phyloP scores from a whole-genome alignment of 2,329 filamentous ascomycete species.

The Cladophialophora exuberans region DNA sequence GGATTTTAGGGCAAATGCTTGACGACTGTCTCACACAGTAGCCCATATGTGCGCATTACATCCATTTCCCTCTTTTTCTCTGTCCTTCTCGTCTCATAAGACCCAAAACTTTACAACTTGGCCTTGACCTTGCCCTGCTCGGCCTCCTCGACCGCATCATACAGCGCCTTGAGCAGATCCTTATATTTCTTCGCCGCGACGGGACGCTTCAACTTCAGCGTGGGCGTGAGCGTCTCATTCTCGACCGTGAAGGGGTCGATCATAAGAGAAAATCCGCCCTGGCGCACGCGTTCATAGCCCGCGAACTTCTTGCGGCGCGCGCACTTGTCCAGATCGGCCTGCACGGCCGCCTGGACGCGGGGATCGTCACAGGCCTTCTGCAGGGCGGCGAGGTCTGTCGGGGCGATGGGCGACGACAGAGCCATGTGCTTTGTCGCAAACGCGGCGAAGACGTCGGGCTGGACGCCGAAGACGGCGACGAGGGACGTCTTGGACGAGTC shows the following conservation, averaged over 20 bases:
- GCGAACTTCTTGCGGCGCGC: constrained; percentile 87
- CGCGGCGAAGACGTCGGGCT: constrained; percentile 78
- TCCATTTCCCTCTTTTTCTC: too few relatives aligned
- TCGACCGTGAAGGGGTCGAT: constrained; percentile 92
- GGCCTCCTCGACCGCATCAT: constrained; percentile 43
- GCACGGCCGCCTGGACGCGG: constrained; percentile 72
- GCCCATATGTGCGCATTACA: too few relatives aligned
- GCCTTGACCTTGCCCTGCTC: constrained; percentile 31
- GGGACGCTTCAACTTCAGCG: constrained; percentile 72
- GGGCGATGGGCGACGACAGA: constrained; percentile 66
- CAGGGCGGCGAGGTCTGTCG: constrained; percentile 69
- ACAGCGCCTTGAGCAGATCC: constrained; percentile 61
- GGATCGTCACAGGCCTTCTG: constrained; percentile 68
- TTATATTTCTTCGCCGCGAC: constrained; percentile 67
- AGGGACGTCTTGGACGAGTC: constrained; percentile 80
- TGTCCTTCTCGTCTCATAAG: too few relatives aligned
- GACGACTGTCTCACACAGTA: too few relatives aligned
- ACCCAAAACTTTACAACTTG: constrained; percentile 23
- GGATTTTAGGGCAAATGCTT: too few relatives aligned
- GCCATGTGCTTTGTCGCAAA: constrained; percentile 82
- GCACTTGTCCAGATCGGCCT: constrained; percentile 77
- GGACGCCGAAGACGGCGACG: constrained; percentile 85
- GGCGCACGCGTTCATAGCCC: constrained; percentile 82
- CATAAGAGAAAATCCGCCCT: constrained; percentile 71
- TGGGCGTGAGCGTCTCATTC: constrained; percentile 72